phyloP scores from a whole-genome alignment of 78 protist genomes.

The Capsaspora owczarzaki region DNA sequence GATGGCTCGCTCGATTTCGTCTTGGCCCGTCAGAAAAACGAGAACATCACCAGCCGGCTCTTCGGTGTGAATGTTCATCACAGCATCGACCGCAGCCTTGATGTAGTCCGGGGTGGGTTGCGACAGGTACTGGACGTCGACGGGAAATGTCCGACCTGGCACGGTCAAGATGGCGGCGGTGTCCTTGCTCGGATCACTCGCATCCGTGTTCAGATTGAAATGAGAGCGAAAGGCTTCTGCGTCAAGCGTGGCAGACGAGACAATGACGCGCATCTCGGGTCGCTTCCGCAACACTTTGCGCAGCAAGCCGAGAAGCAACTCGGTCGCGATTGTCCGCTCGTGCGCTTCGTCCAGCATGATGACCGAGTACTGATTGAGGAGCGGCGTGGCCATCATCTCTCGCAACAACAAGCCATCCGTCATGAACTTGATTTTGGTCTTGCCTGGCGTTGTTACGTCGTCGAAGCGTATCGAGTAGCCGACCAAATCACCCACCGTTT shows the following conservation, averaged over 20 bases:
- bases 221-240: slow-evolving; percentile 48
- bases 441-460: neutral
- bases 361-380: slow-evolving; percentile 62
- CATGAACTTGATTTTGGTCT: slow-evolving; percentile 69
- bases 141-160: slow-evolving; percentile 45
- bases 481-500: slow-evolving; percentile 9
- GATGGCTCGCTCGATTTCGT: slow-evolving; percentile 28
- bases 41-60: slow-evolving; percentile 81
- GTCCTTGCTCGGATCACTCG: slow-evolving; percentile 26
- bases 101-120: slow-evolving; percentile 29
- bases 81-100: slow-evolving; percentile 34
- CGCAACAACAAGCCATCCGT: slow-evolving; percentile 97
- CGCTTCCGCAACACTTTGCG: slow-evolving; percentile 13
- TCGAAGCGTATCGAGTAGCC: slow-evolving; percentile 73
- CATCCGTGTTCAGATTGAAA: slow-evolving; percentile 36
- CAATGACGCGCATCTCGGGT: slow-evolving; percentile 61
- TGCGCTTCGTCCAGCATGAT: slow-evolving; percentile 96
- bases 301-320: slow-evolving; percentile 29
- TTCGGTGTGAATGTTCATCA: slow-evolving; percentile 53
- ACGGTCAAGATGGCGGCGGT: slow-evolving; percentile 33
- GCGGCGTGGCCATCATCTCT: slow-evolving; percentile 76
- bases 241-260: slow-evolving; percentile 89
- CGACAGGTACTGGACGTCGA: slow-evolving; percentile 22
- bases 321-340: slow-evolving; percentile 59
- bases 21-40: slow-evolving; percentile 78